Evolutionary conservation across 1,284 basidiomycete species (phyloP).

Genomic region (Exsudoporus floridanus): DNA sequence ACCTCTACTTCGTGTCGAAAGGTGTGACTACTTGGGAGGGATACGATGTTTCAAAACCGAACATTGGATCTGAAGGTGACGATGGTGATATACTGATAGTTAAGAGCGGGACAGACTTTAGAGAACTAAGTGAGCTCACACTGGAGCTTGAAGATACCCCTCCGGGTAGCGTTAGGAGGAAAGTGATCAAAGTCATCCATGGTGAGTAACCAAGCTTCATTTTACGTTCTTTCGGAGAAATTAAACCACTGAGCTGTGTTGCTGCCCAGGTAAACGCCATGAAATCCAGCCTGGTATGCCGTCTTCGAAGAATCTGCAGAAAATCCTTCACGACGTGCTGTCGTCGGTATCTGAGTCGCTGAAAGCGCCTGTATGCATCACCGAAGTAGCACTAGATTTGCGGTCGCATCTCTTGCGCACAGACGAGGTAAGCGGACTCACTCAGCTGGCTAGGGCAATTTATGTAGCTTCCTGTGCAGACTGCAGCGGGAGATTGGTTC

Average conservation of each 20-base stretch:
- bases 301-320: slow-evolving; percentile 57
- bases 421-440: slow-evolving; percentile 49
- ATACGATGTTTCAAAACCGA: slow-evolving; percentile 54
- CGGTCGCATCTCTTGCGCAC: slow-evolving; percentile 75
- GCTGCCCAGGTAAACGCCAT: slow-evolving; percentile 59
- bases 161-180: slow-evolving; percentile 62
- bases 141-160: slow-evolving; percentile 65
- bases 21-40: slow-evolving; percentile 75
- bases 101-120: slow-evolving; percentile 91
- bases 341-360: slow-evolving; percentile 71
- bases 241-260: neutral
- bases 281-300: slow-evolving; percentile 59
- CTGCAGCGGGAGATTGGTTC: slow-evolving; percentile 84
- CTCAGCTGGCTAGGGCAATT: neutral
- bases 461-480: slow-evolving; percentile 43
- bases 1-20: slow-evolving; percentile 80
- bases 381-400: slow-evolving; percentile 70
- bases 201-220: slow-evolving; percentile 40
- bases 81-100: slow-evolving; percentile 70
- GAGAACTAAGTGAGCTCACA: slow-evolving; percentile 76
- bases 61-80: slow-evolving; percentile 76
- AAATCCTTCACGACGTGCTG: slow-evolving; percentile 65
- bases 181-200: slow-evolving; percentile 62
- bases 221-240: neutral
- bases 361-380: slow-evolving; percentile 72